Evolutionary conservation across 192 early-diverging fungal species (phyloP).

Genomic region (Coemansia sp.): DNA sequence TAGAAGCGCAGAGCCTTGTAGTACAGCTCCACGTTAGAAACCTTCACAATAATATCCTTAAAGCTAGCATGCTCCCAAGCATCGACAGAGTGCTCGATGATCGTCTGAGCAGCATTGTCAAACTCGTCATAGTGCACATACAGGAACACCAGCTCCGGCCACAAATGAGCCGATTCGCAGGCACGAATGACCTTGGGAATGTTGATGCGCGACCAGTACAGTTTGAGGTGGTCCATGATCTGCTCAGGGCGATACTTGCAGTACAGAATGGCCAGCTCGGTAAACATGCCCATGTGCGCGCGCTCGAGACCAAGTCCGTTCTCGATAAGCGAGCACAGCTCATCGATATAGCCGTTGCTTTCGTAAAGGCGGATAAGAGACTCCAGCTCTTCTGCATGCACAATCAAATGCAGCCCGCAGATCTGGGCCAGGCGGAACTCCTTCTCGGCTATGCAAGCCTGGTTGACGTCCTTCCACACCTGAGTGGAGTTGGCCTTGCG

Average conservation of each 20-base stretch:
- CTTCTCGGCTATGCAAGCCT: constrained; percentile 89
- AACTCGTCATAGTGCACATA: constrained; percentile 99
- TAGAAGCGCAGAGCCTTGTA: constrained; percentile 98
- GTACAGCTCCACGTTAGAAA: constrained; percentile 95
- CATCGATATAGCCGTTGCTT: constrained; percentile 83
- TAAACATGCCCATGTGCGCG: constrained; percentile 99
- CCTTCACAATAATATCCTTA: constrained; percentile 97
- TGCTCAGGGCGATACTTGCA: constrained; percentile 93
- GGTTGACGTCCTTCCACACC: constrained; percentile 99
- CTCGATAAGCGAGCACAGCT: constrained; percentile 89
- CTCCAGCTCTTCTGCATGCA: constrained; percentile 97
- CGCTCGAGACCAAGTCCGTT: constrained; percentile 93
- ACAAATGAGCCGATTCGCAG: constrained; percentile 90
- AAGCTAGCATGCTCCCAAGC: constrained; percentile 97
- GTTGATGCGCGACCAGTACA: constrained; percentile 97
- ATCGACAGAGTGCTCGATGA: constrained; percentile 93
- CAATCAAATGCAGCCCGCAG: constrained; percentile 93
- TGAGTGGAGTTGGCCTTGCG: constrained; percentile 98
- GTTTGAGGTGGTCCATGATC: constrained; percentile 96
- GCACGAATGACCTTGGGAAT: constrained; percentile 98
- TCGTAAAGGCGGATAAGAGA: constrained; percentile 88
- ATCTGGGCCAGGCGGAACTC: constrained; percentile 99
- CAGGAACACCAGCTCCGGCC: constrained; percentile 97
- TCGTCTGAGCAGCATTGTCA: constrained; percentile 95
- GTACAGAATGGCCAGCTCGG: constrained; percentile 96